Evolutionary conservation across 176 grass and related monocot species (phyloP).

Genomic region (Leersia perrieri): DNA sequence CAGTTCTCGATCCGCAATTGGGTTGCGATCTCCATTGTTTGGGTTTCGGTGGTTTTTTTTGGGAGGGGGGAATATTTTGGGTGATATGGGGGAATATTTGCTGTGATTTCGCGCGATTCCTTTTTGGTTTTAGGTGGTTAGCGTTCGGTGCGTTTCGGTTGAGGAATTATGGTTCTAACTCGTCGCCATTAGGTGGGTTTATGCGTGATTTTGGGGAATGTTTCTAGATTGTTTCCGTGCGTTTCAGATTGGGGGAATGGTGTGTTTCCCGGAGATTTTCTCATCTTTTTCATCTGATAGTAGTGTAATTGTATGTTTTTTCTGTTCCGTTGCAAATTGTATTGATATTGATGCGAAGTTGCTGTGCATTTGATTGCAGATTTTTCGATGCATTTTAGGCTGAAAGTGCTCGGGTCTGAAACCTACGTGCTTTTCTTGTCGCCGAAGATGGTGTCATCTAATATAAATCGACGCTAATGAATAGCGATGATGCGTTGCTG

Average conservation of each 20-base stretch:
- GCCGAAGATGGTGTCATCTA: constrained; percentile 23
- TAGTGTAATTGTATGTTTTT: background rate
- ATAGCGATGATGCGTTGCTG: constrained; percentile 15
- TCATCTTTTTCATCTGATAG: background rate
- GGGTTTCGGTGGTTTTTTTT: background rate
- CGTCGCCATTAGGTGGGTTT: background rate
- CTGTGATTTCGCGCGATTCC: background rate
- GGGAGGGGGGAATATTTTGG: background rate
- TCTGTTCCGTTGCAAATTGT: background rate
- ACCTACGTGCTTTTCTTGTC: constrained; percentile 9
- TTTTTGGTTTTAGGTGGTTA: background rate
- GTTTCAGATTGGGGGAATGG: background rate
- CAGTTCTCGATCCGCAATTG: background rate
- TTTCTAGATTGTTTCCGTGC: background rate
- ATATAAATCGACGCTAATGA: background rate
- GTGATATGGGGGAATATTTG: background rate
- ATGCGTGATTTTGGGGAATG: background rate
- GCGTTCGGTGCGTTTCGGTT: background rate
- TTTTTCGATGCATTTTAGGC: constrained; percentile 35
- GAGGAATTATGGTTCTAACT: background rate
- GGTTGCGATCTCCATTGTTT: background rate
- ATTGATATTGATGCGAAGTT: constrained; percentile 15
- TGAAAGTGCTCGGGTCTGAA: constrained; percentile 40
- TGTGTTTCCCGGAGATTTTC: background rate
- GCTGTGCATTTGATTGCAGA: constrained; percentile 19